A percentile compares a stretch with the other conserved stretches of the same genome.
phyloP scores from a whole-genome alignment of 1,284 basidiomycete species.

The Naganishia sp. region DNA sequence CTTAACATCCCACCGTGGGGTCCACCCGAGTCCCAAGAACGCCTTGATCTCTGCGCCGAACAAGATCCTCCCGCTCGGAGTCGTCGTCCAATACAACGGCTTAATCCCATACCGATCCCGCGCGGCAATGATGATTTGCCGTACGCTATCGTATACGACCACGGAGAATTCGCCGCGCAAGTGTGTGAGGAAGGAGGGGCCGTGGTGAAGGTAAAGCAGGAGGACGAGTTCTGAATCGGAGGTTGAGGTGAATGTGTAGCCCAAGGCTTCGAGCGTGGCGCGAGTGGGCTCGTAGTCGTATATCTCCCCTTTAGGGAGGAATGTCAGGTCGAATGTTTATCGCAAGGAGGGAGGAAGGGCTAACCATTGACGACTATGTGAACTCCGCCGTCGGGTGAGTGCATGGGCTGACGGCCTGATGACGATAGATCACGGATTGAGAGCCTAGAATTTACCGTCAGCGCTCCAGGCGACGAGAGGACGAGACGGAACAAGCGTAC shows the following conservation, averaged over 20 bases:
- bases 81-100: slow-evolving; percentile 52
- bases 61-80: slow-evolving; percentile 49
- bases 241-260: slow-evolving; percentile 50
- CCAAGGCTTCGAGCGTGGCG: slow-evolving; percentile 44
- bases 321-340: not conserved
- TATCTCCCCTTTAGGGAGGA: slow-evolving; percentile 45
- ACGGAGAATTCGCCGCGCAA: slow-evolving; percentile 55
- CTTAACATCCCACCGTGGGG: slow-evolving; percentile 42
- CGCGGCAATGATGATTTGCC: slow-evolving; percentile 49
- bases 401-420: slow-evolving; percentile 53
- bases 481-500: not conserved
- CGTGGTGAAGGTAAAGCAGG: slow-evolving; percentile 52
- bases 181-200: slow-evolving; percentile 50
- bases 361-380: slow-evolving; percentile 53
- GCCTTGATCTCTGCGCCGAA: slow-evolving; percentile 55
- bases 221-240: slow-evolving; percentile 56
- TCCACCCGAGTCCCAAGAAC: slow-evolving; percentile 47
- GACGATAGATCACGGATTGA: slow-evolving; percentile 43
- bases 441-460: slow-evolving; percentile 33
- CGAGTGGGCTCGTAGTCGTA: slow-evolving; percentile 55
- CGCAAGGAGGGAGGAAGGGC: not conserved
- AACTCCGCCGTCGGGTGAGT: slow-evolving; percentile 49
- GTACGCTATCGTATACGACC: slow-evolving; percentile 49
- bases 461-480: not conserved
- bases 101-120: slow-evolving; percentile 56